phyloP scores from a whole-genome alignment of 768 basidiomycete genomes.

The Peribolospora kevripleyi region DNA sequence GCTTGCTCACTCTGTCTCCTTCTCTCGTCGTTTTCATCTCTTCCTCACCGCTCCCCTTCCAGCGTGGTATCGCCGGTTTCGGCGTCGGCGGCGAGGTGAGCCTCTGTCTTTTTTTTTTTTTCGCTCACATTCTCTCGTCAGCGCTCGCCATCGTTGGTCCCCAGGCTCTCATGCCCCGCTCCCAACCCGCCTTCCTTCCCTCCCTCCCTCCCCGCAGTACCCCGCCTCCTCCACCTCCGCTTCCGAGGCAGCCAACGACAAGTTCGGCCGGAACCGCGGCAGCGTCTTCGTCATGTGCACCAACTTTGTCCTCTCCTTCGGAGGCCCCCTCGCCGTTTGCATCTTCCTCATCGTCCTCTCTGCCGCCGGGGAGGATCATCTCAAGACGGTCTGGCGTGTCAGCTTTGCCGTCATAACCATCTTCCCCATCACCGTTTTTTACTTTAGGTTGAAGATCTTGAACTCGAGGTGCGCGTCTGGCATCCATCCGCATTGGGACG shows the following conservation, averaged over 20 bases:
- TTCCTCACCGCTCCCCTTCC: too few relatives aligned
- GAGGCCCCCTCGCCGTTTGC: slow-evolving; percentile 39
- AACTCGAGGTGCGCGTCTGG: slow-evolving; percentile 28
- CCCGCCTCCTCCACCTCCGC: slow-evolving; percentile 46
- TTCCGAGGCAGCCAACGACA: slow-evolving; percentile 49
- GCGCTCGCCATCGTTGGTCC: too few relatives aligned
- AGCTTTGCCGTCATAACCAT: slow-evolving; percentile 15
- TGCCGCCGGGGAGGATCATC: slow-evolving; percentile 34
- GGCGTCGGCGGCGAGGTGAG: too few relatives aligned
- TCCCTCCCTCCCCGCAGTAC: slow-evolving; percentile 24
- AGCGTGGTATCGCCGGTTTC: too few relatives aligned
- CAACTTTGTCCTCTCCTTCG: slow-evolving; percentile 27
- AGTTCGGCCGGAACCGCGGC: slow-evolving; percentile 34
- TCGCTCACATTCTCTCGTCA: too few relatives aligned
- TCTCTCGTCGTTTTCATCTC: too few relatives aligned
- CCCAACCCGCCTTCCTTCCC: too few relatives aligned
- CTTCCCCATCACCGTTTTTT: slow-evolving; percentile 20
- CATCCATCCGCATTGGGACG: slow-evolving; percentile 40
- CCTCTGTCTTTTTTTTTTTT: too few relatives aligned
- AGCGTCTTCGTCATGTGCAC: slow-evolving; percentile 47
- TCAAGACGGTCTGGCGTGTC: slow-evolving; percentile 42
- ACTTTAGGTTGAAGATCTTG: slow-evolving; percentile 49
- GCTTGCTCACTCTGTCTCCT: too few relatives aligned
- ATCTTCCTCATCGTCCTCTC: slow-evolving; percentile 45
- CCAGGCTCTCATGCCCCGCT: too few relatives aligned